Base-by-base conservation (phyloP, 2,329 filamentous ascomycete species). In the Calonectria montana region DNA sequence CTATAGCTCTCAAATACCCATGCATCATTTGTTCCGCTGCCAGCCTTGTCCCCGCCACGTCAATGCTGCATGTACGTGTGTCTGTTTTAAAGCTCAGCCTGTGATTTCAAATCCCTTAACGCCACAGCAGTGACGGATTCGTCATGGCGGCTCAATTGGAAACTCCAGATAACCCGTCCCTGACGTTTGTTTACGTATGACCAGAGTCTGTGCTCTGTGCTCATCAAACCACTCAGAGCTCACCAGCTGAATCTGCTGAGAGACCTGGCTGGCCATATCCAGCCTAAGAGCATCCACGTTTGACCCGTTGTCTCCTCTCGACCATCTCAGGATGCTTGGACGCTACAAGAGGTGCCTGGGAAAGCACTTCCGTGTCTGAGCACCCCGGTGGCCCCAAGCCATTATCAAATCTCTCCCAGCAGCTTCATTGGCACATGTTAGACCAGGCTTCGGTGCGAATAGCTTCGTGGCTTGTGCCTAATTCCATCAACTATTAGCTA, bases 21-120 rank as follows among this genome's bases (percentile, higher is more conserved):
- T 39, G 53, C 21, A 21, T 59, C 47, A 50, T 50, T 37, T 59
- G 12, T 39, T 39, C 31, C 53, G 6, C 53, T 59, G 16, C 53
- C 53, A 59, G 53, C 53, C 53, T 35, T 59, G 25, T 59, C 21
- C 21, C 35, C 53, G 53, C 53, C 53, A 59, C 53, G 53, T 59
- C 53, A 39, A 59, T 39, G 53, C 35, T 57, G 29, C 29, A 23
- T 39, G 21, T 6, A 25, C 39, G 31, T 25, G 31, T 39, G n/a
- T 35, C 13, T 39, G 25, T 37, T 39, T 59, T 25, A 21, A 39
- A 25, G n/a, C 35, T 39, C 21, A 23, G 21, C 35, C 53, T 39
- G n/a, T 39, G 53, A 57, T 57, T 57, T 21, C 31, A 39, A 57
- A 25, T 25, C 15, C 37, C 31, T 35, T 39, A 39, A 31, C 31